Evolutionary conservation across 1,284 basidiomycete species (phyloP).

Genomic region (Ceratobasidium sp.): DNA sequence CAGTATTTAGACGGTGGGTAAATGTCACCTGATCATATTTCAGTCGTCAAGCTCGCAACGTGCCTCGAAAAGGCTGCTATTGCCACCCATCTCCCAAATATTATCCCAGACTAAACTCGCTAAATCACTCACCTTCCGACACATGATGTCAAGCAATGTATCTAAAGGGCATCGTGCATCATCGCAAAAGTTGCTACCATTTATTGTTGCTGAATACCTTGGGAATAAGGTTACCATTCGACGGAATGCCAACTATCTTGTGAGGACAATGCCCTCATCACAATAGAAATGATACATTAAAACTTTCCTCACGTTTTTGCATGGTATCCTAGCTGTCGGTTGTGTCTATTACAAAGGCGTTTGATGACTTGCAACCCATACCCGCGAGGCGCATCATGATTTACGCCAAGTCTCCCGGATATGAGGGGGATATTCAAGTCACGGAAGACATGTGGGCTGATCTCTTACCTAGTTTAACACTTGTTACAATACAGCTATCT

Average conservation of each 20-base stretch:
- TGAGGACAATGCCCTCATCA: neutral
- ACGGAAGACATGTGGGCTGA: slow-evolving; percentile 18
- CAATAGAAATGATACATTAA: too few relatives aligned
- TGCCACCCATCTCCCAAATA: neutral
- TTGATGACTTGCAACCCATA: neutral
- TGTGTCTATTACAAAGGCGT: neutral
- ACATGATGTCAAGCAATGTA: slow-evolving; percentile 1
- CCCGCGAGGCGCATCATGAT: neutral
- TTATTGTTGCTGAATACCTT: slow-evolving; percentile 6
- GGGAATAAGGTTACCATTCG: slow-evolving; percentile 2
- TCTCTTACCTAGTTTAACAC: neutral
- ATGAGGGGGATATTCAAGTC: neutral
- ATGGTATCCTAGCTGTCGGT: too few relatives aligned
- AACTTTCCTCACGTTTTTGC: too few relatives aligned
- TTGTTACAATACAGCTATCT: neutral
- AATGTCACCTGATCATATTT: too few relatives aligned
- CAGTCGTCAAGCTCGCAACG: too few relatives aligned
- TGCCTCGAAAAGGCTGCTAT: too few relatives aligned
- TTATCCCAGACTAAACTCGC: neutral
- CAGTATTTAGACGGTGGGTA: too few relatives aligned
- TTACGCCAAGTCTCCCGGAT: slow-evolving; percentile 3
- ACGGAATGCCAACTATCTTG: neutral
- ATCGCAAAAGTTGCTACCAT: neutral
- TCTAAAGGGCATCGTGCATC: neutral
- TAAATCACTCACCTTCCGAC: neutral